These are phyloP conservation scores for Penicillium paxilli DNA, from an alignment of 495 filamentous ascomycete genomes.

Conservation along the genomic window DNA sequence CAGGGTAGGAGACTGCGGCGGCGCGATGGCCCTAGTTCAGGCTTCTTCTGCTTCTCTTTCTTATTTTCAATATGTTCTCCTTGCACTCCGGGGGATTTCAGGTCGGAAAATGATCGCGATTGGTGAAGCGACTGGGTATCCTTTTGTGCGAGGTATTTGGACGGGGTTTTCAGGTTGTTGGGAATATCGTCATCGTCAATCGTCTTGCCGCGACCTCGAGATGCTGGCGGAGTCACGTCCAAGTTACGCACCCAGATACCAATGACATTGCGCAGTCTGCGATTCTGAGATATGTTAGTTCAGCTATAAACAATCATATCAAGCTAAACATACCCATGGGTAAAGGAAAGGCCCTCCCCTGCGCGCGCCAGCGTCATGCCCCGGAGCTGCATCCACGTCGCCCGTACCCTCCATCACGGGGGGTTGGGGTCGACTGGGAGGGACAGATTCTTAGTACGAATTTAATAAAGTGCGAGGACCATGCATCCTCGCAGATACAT, in stretches of 20 bases:
- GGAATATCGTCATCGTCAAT: conserved; percentile 83
- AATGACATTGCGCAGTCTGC: conserved; percentile 84
- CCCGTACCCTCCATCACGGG: conserved; percentile 10
- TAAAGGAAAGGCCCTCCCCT: conserved; percentile 27
- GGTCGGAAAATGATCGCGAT: conserved; percentile 71
- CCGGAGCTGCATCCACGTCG: conserved; percentile 16
- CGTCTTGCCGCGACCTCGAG: conserved; percentile 65
- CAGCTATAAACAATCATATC: neutral
- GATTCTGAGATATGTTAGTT: conserved; percentile 57
- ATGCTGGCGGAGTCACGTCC: conserved; percentile 51
- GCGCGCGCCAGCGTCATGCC: conserved; percentile 21
- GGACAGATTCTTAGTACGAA: conserved; percentile 1
- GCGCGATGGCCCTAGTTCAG: conserved; percentile 40
- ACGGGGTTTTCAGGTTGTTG: conserved; percentile 63
- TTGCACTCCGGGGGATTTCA: conserved; percentile 42
- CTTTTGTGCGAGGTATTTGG: conserved; percentile 64
- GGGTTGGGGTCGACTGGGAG: neutral
- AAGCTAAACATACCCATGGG: conserved; percentile 13
- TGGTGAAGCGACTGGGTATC: conserved; percentile 60
- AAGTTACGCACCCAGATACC: conserved; percentile 88
- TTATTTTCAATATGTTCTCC: conserved; percentile 22
- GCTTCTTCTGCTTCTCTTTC: conserved; percentile 20
- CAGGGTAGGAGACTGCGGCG: conserved; percentile 71
- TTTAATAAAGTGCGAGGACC: neutral
- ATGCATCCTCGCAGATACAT: conserved; percentile 8